phyloP scores from a whole-genome alignment of 192 early-diverging fungal species.

The Chytriomyces sp. region DNA sequence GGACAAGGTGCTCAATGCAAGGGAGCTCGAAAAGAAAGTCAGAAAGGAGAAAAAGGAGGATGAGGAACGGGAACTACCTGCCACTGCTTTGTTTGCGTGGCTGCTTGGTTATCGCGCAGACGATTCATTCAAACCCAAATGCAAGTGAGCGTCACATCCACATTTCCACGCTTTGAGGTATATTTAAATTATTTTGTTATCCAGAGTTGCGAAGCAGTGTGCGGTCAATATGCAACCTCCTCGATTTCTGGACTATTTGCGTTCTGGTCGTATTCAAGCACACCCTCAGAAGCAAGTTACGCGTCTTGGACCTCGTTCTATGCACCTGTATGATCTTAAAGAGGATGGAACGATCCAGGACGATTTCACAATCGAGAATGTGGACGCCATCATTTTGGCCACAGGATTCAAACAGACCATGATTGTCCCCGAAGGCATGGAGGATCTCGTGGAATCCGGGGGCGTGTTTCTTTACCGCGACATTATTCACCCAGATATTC shows the following conservation, averaged over 20 bases:
- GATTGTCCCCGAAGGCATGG: conserved; percentile 4
- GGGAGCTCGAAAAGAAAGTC: no score
- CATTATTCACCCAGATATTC: conserved; percentile 10
- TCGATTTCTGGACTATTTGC: neutral
- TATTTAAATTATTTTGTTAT: no score
- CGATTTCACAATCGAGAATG: neutral
- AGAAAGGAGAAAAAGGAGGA: neutral
- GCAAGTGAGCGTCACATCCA: neutral
- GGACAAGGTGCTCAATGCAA: no score
- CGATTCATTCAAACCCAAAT: neutral
- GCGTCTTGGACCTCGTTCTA: no score
- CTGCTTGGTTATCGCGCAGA: neutral
- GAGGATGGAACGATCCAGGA: neutral
- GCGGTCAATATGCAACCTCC: neutral
- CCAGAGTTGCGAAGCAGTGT: neutral
- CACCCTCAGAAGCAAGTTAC: no score
- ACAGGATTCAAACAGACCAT: conserved; percentile 15
- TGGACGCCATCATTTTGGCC: conserved; percentile 1
- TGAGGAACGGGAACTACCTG: neutral
- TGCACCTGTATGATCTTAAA: no score
- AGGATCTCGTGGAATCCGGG: neutral
- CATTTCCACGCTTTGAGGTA: neutral
- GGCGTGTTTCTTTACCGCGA: neutral
- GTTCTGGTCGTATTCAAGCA: neutral
- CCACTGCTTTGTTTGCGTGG: neutral